phyloP scores from a whole-genome alignment of 225 moss, liverwort and hornwort species.

The Thuidium tamariscinum region DNA sequence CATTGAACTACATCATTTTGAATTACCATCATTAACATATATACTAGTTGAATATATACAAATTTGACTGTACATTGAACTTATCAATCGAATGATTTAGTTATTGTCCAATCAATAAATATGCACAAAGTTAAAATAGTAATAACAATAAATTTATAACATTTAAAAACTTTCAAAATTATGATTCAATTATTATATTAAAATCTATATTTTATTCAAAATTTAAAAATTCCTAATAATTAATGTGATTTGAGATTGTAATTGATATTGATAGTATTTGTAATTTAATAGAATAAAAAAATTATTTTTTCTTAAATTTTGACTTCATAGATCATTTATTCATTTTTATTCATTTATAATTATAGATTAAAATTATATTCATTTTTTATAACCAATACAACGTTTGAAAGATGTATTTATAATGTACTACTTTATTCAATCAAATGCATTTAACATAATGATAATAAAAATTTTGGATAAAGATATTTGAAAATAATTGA shows the following conservation, averaged over 20 bases:
- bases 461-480: not conserved
- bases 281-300: not conserved
- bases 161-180: not conserved
- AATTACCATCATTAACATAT: too few species aligned
- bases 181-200: not conserved
- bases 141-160: too few species aligned
- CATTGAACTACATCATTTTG: too few species aligned
- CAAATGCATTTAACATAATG: not conserved
- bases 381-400: accelerated
- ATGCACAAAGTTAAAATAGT: too few species aligned
- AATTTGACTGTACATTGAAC: too few species aligned
- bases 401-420: too few species aligned
- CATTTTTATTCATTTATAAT: too few species aligned
- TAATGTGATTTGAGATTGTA: not conserved
- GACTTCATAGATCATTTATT: too few species aligned
- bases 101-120: too few species aligned
- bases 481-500: not conserved
- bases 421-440: not conserved
- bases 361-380: not conserved
- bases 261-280: not conserved
- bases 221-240: not conserved
- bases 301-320: too few species aligned
- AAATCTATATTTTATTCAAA: not conserved
- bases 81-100: too few species aligned
- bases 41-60: too few species aligned